Conservation (phyloP, 306 rosid genomes). For the Acacia confusa region DNA sequence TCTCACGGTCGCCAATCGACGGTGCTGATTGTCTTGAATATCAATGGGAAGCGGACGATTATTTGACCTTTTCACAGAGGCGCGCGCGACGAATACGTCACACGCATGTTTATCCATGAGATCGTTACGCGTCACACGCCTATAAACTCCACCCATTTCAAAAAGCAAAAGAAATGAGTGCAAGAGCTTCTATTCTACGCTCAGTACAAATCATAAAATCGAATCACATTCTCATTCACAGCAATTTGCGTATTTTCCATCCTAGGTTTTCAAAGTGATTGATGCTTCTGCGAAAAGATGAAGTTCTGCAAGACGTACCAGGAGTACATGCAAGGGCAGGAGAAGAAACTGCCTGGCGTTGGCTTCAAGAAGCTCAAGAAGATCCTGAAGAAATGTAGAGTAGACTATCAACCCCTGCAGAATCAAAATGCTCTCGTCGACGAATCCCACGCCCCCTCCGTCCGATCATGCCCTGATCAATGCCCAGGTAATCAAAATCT, state of each 20-base stretch:
- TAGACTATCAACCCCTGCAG: constrained; percentile 39
- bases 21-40: neutral
- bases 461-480: constrained; percentile 58
- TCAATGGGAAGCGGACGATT: neutral
- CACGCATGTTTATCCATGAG: neutral
- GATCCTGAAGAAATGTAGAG: constrained; percentile 73
- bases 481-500: constrained; percentile 59
- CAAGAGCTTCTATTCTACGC: neutral
- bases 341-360: constrained; percentile 71
- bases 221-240: neutral
- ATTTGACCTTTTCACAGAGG: neutral
- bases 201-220: neutral
- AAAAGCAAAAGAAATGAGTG: neutral
- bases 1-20: neutral
- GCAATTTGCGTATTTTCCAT: neutral
- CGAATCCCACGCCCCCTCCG: constrained; percentile 25
- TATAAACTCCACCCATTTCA: neutral
- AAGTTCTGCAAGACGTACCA: constrained; percentile 93
- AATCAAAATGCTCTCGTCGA: constrained; percentile 33
- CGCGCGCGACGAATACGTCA: constrained; percentile 9
- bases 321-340: constrained; percentile 77
- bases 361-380: constrained; percentile 91
- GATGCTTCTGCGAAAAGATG: constrained; percentile 49
- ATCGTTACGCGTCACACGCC: neutral
- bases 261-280: neutral